Evolutionary conservation across 805 yeast species (phyloP).

Genomic region (Zygosaccharomyces bisporus): DNA sequence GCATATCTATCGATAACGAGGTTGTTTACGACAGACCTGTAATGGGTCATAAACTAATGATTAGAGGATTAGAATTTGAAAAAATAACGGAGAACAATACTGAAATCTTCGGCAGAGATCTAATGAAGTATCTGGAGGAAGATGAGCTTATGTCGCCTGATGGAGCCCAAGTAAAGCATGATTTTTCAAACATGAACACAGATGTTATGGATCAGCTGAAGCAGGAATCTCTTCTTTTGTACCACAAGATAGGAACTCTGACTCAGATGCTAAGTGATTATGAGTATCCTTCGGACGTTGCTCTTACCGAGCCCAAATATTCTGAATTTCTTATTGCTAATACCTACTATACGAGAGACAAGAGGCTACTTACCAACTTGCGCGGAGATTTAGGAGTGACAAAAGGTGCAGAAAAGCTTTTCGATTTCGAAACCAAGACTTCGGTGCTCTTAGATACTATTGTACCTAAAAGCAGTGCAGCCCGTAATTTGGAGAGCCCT

Average conservation of each 20-base stretch:
- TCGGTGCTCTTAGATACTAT: slow-evolving; percentile 10
- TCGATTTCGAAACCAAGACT: slow-evolving; percentile 7
- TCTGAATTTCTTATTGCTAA: slow-evolving; percentile 18
- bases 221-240: slow-evolving; percentile 25
- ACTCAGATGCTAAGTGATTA: slow-evolving; percentile 26
- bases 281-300: slow-evolving; percentile 25
- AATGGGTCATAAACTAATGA: slow-evolving; percentile 14
- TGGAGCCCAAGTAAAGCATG: neutral
- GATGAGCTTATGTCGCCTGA: slow-evolving; percentile 13
- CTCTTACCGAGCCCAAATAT: slow-evolving; percentile 19
- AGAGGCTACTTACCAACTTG: slow-evolving; percentile 14
- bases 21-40: slow-evolving; percentile 9
- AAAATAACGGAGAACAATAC: slow-evolving; percentile 32
- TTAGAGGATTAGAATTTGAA: slow-evolving; percentile 35
- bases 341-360: slow-evolving; percentile 15
- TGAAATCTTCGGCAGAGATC: slow-evolving; percentile 32
- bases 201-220: slow-evolving; percentile 20
- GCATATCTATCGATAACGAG: slow-evolving; percentile 13
- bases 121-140: slow-evolving; percentile 22
- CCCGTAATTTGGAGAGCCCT: slow-evolving; percentile 1
- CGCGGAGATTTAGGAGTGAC: slow-evolving; percentile 10
- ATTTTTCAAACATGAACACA: slow-evolving; percentile 2
- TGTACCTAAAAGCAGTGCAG: slow-evolving; percentile 6
- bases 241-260: slow-evolving; percentile 24
- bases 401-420: slow-evolving; percentile 13